Conservation (phyloP, 2,329 filamentous ascomycete genomes). For the Harringtonia aguacate region DNA sequence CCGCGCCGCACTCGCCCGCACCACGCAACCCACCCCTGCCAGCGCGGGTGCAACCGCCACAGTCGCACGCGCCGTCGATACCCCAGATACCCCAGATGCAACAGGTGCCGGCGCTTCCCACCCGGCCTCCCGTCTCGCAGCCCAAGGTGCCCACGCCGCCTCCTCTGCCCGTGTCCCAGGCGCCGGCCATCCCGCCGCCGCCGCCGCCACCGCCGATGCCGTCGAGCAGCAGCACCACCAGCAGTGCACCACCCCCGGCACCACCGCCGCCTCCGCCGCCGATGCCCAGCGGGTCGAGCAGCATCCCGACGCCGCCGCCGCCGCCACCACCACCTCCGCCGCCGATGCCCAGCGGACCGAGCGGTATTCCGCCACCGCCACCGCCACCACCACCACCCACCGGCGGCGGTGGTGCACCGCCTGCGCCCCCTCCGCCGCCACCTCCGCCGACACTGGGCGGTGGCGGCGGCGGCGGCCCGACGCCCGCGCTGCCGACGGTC, state of each 20-base stretch:
- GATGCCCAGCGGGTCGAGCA: neutral
- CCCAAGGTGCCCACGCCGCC: constrained; percentile 21
- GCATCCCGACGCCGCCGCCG: constrained; percentile 1
- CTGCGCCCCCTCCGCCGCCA: constrained; percentile 29
- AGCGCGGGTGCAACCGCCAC: constrained; percentile 28
- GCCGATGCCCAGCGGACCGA: neutral
- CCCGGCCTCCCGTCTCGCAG: no score
- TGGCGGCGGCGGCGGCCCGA: constrained; percentile 24
- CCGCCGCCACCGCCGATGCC: neutral
- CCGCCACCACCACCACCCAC: constrained; percentile 29
- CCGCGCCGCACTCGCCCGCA: constrained; percentile 24
- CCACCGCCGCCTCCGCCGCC: neutral
- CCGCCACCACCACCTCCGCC: neutral
- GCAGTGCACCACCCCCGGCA: no score
- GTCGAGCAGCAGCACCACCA: no score
- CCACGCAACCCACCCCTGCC: constrained; percentile 23
- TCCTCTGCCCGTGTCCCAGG: constrained; percentile 18
- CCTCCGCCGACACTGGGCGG: constrained; percentile 2
- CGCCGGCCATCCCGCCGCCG: neutral
- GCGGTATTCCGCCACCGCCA: constrained; percentile 16
- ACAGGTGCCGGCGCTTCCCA: constrained; percentile 5
- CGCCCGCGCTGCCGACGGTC: constrained; percentile 26
- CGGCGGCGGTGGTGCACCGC: constrained; percentile 17
- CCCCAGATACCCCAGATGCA: neutral
- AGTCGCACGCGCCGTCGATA: constrained; percentile 16